Evolutionary conservation across 75 land plant genomes (phyloP).

Genomic region (Pinus taeda): DNA sequence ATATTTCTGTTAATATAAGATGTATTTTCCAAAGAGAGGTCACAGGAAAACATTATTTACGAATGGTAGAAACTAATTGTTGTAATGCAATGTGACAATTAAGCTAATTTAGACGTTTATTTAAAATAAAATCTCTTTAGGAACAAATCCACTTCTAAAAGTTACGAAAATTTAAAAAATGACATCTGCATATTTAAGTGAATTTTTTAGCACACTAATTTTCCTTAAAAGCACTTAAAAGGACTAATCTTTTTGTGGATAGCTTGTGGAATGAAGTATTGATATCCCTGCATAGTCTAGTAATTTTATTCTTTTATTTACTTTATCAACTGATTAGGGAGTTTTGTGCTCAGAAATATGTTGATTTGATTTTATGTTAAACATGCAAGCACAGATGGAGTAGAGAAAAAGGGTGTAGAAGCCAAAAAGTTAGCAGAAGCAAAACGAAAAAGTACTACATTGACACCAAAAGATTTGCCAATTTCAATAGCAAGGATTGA

Average conservation of each 20-base stretch:
- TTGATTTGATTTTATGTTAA: background rate
- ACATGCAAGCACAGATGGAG: slow-evolving; percentile 20
- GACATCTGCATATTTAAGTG: background rate
- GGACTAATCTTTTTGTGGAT: background rate
- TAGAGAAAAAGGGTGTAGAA: slow-evolving; percentile 16
- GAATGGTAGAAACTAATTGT: no score
- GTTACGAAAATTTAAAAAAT: background rate
- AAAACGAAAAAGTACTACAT: slow-evolving; percentile 33
- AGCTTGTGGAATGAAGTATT: background rate
- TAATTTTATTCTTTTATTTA: background rate
- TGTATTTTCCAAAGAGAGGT: no score
- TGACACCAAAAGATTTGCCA: slow-evolving; percentile 33
- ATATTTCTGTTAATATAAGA: no score
- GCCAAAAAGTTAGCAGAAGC: slow-evolving; percentile 21
- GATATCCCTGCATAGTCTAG: background rate
- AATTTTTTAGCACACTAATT: background rate
- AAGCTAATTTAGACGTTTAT: no score
- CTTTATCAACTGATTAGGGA: background rate
- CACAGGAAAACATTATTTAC: no score
- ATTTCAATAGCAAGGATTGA: slow-evolving; percentile 75
- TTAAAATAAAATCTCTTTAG: no score
- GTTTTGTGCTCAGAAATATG: background rate
- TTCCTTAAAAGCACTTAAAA: background rate
- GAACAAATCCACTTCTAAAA: no score
- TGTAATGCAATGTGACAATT: no score